Base-by-base conservation (phyloP, 1,284 basidiomycete genomes). In the Porodaedalea pini region DNA sequence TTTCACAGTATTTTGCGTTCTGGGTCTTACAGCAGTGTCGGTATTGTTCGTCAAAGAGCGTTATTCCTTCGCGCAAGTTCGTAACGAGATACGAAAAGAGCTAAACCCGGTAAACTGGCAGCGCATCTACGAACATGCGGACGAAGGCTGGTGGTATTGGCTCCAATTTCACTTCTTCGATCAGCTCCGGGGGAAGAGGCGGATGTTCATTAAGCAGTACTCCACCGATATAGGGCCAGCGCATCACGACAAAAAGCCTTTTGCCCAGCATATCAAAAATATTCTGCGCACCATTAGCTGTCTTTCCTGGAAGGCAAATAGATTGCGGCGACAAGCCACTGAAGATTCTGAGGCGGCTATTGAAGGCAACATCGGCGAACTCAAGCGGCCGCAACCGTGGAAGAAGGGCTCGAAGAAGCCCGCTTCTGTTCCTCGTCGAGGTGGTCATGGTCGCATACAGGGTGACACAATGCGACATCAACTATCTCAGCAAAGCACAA, bases 1-100 rank as follows among this genome's bases (percentile, higher is more conserved):
- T n/a, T 44, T 51, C 31, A 59, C 58, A 10, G 47, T 52, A 17
- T 44, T 59, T 21, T 59, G 53, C 23, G 36, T 43, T 4, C 37
- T 59, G 19, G 58, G 58, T 15, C 39, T 59, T 17, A 37, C 43
- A 44, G 44, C 40, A n/a, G 58, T 59, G 7, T 39, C 54, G n/a
- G 21, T 59, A 7, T 29, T 50, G 31, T 56, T 59, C 21, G n/a
- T 48, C 19, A 53, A 49, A n/a, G 54, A 54, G 27, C 58, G 54
- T 23, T 41, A 34, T n/a, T 49, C 31, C 27, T 56, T 59, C 23
- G 29, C 53, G 25, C 29, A 56, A 36, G 29, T 55, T 21, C 53
- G 37, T 25, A 45, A 50, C 4, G 27, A 59, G 27, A 19, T 51
- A 15, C 25, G 48, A 15, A 51, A 31, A 29, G 44, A 58, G 13